Percentiles rank a stretch among this genome's conserved stretches.
Evolutionary conservation across 306 rosid species (phyloP).

Genomic region (Sindora glabra): DNA sequence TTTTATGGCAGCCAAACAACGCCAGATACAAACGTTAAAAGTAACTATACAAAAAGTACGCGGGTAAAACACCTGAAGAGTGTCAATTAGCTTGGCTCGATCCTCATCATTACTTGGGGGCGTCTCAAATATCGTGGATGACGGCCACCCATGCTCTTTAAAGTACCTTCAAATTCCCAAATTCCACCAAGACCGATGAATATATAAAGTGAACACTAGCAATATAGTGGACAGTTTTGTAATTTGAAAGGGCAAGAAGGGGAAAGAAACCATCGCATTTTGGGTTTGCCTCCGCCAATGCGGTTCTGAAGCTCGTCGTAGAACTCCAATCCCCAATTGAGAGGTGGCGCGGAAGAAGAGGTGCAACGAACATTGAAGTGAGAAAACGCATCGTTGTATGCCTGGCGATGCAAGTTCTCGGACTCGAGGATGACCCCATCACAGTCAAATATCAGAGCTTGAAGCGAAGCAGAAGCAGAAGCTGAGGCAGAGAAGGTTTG

Average conservation of each 20-base stretch:
- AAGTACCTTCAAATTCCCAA: conserved; percentile 58
- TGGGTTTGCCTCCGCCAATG: conserved; percentile 92
- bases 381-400: conserved; percentile 78
- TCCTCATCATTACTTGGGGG: conserved; percentile 64
- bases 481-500: conserved; percentile 36
- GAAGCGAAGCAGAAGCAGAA: conserved; percentile 38
- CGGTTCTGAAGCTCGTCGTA: conserved; percentile 80
- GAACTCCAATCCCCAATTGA: conserved; percentile 62
- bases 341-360: conserved; percentile 44
- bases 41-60: not conserved
- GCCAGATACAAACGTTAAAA: not conserved
- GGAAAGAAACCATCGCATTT: conserved; percentile 76
- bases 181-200: not conserved
- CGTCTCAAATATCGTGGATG: conserved; percentile 60
- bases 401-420: conserved; percentile 90
- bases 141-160: conserved; percentile 83
- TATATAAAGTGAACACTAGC: not conserved
- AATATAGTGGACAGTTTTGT: not conserved
- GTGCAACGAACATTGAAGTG: conserved; percentile 65
- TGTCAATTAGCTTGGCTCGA: conserved; percentile 66
- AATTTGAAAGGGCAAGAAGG: not conserved
- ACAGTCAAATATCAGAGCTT: conserved; percentile 86
- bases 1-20: conserved; percentile 1
- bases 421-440: conserved; percentile 91
- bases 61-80: conserved; percentile 51